A percentile compares a stretch with the other conserved stretches of the same genome.
phyloP scores from a whole-genome alignment of 2,329 filamentous ascomycete genomes.

The Ophiostoma sp. region DNA sequence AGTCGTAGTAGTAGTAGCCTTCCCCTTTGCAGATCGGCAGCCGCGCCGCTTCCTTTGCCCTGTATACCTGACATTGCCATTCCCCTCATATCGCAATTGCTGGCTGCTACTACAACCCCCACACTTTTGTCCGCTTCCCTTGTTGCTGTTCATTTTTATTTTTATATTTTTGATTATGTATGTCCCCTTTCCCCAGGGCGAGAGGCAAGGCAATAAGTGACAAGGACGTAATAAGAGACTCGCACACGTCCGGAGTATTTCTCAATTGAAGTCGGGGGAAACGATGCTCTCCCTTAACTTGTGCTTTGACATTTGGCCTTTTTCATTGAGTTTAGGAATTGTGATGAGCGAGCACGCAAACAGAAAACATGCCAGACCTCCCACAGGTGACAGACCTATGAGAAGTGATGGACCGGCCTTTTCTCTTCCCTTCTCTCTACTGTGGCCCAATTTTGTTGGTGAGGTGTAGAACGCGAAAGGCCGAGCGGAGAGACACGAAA shows the following conservation, averaged over 20 bases:
- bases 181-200: neutral
- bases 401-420: no score
- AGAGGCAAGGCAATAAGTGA: neutral
- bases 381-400: neutral
- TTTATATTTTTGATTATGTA: conserved; percentile 4
- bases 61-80: neutral
- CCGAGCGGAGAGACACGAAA: conserved; percentile 16
- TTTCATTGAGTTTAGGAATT: neutral
- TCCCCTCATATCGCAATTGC: neutral
- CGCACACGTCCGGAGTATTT: neutral
- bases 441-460: neutral
- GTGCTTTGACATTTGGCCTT: neutral
- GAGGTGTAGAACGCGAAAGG: neutral
- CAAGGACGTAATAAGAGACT: neutral
- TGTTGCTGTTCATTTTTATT: neutral
- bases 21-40: conserved; percentile 19
- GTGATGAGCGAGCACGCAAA: conserved; percentile 10
- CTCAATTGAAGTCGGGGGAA: neutral
- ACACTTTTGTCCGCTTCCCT: conserved; percentile 18
- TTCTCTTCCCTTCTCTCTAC: neutral
- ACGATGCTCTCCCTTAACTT: neutral
- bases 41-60: conserved; percentile 10
- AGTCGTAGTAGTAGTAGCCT: neutral
- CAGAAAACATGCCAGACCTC: neutral
- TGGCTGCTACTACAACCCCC: conserved; percentile 12